Percentiles rank a stretch among this genome's conserved stretches.
Conservation (phyloP, 371 early-diverging fungal genomes). For the Mortierella sp. region DNA sequence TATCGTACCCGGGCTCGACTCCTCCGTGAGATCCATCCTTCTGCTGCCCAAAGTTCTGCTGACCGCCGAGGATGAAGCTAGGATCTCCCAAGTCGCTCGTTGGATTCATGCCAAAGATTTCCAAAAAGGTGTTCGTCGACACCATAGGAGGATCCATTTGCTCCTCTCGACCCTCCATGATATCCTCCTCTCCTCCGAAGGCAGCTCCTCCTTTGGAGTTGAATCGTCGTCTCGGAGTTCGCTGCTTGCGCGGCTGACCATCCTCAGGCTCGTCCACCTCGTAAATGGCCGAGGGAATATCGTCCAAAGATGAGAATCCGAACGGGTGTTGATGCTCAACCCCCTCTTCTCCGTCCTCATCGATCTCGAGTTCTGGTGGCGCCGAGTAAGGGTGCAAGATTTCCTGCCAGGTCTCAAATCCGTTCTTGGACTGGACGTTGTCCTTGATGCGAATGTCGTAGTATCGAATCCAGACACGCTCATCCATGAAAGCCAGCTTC, state of each 20-base stretch:
- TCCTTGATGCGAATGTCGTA: conserved; percentile 47
- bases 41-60: conserved; percentile 5
- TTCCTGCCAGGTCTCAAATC: conserved; percentile 46
- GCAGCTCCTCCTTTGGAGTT: neutral
- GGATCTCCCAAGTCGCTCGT: conserved; percentile 22
- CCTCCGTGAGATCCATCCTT: conserved; percentile 17
- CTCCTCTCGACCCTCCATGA: conserved; percentile 3
- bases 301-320: conserved; percentile 16
- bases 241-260: neutral
- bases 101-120: conserved; percentile 36
- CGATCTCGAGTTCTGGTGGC: conserved; percentile 16
- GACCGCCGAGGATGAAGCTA: conserved; percentile 7
- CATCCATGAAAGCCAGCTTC: conserved; percentile 28
- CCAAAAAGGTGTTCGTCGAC: conserved; percentile 37
- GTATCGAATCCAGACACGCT: conserved; percentile 44
- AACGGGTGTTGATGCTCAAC: neutral
- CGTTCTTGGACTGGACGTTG: conserved; percentile 38
- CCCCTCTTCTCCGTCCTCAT: conserved; percentile 22
- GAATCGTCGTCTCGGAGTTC: neutral
- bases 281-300: conserved; percentile 7
- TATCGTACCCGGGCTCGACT: conserved; percentile 19
- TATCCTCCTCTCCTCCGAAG: neutral
- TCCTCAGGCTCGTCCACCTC: conserved; percentile 1
- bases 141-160: conserved; percentile 34
- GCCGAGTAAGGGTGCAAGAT: conserved; percentile 34